Conservation (phyloP, 768 basidiomycete genomes). For the Leccinellum albellum region DNA sequence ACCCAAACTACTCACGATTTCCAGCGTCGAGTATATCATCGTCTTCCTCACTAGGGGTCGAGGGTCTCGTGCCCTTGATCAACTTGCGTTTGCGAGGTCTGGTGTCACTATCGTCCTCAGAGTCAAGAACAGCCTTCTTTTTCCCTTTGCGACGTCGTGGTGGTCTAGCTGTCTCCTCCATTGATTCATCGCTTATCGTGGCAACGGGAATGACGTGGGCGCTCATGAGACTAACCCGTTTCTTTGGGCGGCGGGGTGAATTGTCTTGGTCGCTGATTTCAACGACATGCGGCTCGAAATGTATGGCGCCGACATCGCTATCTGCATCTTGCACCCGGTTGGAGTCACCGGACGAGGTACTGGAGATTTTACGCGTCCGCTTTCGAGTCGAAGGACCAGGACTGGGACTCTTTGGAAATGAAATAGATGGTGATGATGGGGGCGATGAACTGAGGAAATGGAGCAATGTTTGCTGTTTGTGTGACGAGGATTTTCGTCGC, state of each 20-base stretch:
- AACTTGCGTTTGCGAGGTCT: constrained; percentile 38
- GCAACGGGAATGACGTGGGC: constrained; percentile 12
- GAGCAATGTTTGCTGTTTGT: constrained; percentile 45
- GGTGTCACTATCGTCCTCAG: constrained; percentile 36
- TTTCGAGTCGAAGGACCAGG: constrained; percentile 12
- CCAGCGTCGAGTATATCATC: constrained; percentile 43
- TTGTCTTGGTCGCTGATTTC: constrained; percentile 25
- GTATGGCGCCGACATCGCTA: constrained; percentile 50
- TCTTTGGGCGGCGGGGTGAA: constrained; percentile 25
- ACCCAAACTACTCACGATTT: constrained; percentile 43
- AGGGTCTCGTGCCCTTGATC: constrained; percentile 41
- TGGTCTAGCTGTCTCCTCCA: constrained; percentile 14
- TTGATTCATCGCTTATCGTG: constrained; percentile 21
- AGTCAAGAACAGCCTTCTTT: constrained; percentile 24
- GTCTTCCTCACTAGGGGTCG: constrained; percentile 42
- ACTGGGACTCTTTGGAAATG: constrained; percentile 1
- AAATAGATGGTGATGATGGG: constrained; percentile 15
- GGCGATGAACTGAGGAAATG: constrained; percentile 32
- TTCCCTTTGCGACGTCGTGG: constrained; percentile 23
- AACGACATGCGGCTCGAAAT: constrained; percentile 38
- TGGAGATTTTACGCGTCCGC: constrained; percentile 10
- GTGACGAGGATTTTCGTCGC: constrained; percentile 4
- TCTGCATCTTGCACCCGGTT: constrained; percentile 29
- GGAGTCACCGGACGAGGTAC: constrained; percentile 12
- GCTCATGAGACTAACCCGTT: constrained; percentile 9